A percentile compares a stretch with the other conserved stretches of the same genome.
These are phyloP conservation scores for Penicillium sp. DNA, from an alignment of 2,329 filamentous ascomycete species.

Conservation along the genomic window DNA sequence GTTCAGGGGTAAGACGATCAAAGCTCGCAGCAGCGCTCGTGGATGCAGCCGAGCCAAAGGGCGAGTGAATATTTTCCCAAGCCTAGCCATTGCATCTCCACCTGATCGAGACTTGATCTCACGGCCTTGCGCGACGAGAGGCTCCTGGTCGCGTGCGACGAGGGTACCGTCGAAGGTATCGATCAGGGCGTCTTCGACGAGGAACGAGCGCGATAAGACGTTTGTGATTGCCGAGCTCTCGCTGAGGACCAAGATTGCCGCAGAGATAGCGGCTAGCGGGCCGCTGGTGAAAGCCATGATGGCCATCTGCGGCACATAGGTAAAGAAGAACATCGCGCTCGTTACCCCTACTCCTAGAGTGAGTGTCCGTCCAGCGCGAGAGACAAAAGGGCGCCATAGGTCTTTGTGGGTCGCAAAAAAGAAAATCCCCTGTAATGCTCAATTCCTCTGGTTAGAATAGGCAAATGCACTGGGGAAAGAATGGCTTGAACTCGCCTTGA, in stretches of 20 bases:
- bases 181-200: constrained; percentile 78
- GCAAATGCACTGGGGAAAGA: too few species aligned
- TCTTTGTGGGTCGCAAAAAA: constrained; percentile 61
- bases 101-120: constrained; percentile 61
- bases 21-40: constrained; percentile 69
- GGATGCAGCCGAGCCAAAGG: constrained; percentile 54
- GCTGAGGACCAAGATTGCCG: constrained; percentile 59
- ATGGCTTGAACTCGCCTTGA: constrained; percentile 59
- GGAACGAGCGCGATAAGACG: constrained; percentile 66
- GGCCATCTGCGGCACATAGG: constrained; percentile 82
- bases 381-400: constrained; percentile 61
- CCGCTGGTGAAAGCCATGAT: constrained; percentile 83
- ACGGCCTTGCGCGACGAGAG: constrained; percentile 72
- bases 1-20: constrained; percentile 88
- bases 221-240: constrained; percentile 57
- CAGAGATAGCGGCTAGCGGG: constrained; percentile 65
- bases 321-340: constrained; percentile 80
- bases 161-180: constrained; percentile 84
- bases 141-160: constrained; percentile 55
- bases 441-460: neutral
- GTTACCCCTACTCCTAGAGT: constrained; percentile 73
- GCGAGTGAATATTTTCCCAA: constrained; percentile 60
- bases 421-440: constrained; percentile 56
- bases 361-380: constrained; percentile 63
- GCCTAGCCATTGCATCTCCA: constrained; percentile 54